Conservation (phyloP, 179 eudicot species). For the Beta corolliflora region DNA sequence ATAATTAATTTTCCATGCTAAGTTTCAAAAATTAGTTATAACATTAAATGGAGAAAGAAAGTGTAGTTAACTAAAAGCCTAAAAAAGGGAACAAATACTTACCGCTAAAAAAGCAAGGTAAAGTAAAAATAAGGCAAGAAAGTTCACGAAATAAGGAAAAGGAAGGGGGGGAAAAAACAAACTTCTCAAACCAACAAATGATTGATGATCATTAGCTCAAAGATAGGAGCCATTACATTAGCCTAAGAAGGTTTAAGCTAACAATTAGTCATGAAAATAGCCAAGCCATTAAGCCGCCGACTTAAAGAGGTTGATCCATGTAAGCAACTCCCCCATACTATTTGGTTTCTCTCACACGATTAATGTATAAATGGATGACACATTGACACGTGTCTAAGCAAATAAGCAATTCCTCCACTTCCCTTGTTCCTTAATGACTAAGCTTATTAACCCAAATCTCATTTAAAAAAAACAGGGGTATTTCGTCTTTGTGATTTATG, state of each 20-base stretch:
- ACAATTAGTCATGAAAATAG: background rate
- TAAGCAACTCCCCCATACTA: slow-evolving; percentile 16
- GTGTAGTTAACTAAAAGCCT: background rate
- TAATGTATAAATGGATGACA: slow-evolving; percentile 17
- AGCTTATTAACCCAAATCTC: slow-evolving; percentile 43
- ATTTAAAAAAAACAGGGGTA: slow-evolving; percentile 32
- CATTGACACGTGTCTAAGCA: slow-evolving; percentile 19
- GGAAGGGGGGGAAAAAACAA: too few species aligned
- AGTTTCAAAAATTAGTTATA: too few species aligned
- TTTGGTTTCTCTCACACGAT: slow-evolving; percentile 18
- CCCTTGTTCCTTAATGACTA: slow-evolving; percentile 54
- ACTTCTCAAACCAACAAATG: too few species aligned
- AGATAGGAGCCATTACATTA: background rate
- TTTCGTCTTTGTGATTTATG: background rate
- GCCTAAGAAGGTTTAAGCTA: background rate
- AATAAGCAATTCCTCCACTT: slow-evolving; percentile 1
- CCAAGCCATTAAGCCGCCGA: background rate
- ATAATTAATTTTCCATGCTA: too few species aligned
- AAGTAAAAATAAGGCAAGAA: background rate
- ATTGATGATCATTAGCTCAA: background rate
- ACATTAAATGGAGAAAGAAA: too few species aligned
- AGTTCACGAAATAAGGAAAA: background rate
- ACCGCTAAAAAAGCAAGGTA: background rate
- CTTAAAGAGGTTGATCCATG: slow-evolving; percentile 5
- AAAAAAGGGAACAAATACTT: background rate